Evolutionary conservation across 306 rosid genomes (phyloP), one percentile per base, ranked within the genome.

Genomic region (Ceratonia siliqua): DNA sequence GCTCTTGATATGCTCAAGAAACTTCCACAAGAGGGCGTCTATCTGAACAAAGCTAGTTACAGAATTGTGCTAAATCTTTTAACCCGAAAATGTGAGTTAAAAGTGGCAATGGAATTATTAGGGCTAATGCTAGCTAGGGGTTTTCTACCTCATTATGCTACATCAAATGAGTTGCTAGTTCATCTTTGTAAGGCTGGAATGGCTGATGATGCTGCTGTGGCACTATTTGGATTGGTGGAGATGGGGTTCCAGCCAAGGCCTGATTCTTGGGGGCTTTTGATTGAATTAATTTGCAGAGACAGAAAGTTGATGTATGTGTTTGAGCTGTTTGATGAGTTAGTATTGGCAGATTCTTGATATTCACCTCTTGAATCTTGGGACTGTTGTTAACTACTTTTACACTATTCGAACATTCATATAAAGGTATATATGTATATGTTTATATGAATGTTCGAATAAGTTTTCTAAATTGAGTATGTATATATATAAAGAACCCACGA

Each of bases 31-130:
- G 91, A 89, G 73, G 98, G 97, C 81, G 78, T 86, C n/a, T 86
- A 91, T 84, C 82, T 91, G 73, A 84, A 88, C 82, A 89, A 88
- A 85, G 86, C 85, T 28, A 91, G 98, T 68, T 89, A 94, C 80
- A 86, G 97, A 75, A 91, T 94, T 69, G 96, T 94, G 71, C 78
- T 91, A 62, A 94, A 91, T 78, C 82, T 68, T 22, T 79, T 94
- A 76, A 80, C 78, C 58, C 83, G 84, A 71, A 87, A 85, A 17
- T 78, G 88, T 71, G 91, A 91, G 67, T 76, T 89, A 74, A 69
- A 79, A 55, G 89, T 39, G 84, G 97, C 94, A 2, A 71, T 35
- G n/a, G 81, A 68, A 20, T 83, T 89, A 69, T 84, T 91, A 81
- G 76, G 68, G 42, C 28, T 94, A 57, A 94, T 89, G 94, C 57